Evolutionary conservation across 805 yeast genomes (phyloP).

Genomic region (Maudiozyma barnettii): DNA sequence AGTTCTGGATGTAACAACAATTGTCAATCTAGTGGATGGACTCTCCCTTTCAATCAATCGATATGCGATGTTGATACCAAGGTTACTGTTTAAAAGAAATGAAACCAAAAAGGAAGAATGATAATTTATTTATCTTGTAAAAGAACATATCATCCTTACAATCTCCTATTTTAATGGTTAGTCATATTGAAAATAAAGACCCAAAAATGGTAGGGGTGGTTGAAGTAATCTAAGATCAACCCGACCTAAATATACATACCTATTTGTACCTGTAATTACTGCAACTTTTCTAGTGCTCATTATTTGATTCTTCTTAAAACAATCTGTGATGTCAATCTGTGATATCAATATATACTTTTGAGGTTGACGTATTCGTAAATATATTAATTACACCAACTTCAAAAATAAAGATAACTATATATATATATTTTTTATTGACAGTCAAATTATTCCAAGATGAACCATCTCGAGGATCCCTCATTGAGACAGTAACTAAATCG

Average conservation of each 20-base stretch:
- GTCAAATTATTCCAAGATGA: no score
- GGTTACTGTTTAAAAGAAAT: constrained; percentile 38
- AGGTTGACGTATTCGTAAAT: no score
- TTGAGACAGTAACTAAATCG: no score
- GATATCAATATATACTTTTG: no score
- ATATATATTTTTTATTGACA: no score
- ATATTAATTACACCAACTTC: no score
- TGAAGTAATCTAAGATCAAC: no score
- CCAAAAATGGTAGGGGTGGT: no score
- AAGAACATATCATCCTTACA: neutral
- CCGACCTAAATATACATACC: neutral
- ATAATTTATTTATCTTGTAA: neutral
- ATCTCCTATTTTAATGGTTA: neutral
- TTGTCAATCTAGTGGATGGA: constrained; percentile 48
- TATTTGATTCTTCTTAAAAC: neutral
- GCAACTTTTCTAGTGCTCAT: constrained; percentile 30
- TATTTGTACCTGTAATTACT: constrained; percentile 37
- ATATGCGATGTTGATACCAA: constrained; percentile 80
- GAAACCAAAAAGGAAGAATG: neutral
- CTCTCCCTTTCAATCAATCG: constrained; percentile 59
- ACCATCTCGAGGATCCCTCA: no score
- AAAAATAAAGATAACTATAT: no score
- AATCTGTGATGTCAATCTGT: no score
- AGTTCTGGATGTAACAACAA: constrained; percentile 84
- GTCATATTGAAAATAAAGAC: neutral